phyloP scores from a whole-genome alignment of 164 flowering plant genomes.

The Nymphaea colorata region DNA sequence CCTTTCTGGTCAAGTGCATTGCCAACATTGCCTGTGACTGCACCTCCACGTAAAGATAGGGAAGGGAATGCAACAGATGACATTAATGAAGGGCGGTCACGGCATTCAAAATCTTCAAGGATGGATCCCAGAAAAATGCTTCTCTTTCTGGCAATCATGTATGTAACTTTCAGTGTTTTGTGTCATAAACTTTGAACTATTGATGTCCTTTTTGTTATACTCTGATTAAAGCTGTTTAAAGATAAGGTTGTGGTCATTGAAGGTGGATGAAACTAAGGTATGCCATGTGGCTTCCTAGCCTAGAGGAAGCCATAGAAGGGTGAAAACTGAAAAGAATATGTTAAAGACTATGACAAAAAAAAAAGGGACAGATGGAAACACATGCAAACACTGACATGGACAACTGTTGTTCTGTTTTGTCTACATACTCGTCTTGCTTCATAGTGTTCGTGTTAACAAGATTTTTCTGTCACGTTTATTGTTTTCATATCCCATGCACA shows the following conservation, averaged over 20 bases:
- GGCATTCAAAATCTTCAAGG: conserved; percentile 73
- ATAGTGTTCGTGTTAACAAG: not conserved
- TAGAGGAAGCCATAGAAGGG: too few species aligned
- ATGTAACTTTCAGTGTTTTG: conserved; percentile 7
- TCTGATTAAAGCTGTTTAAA: too few species aligned
- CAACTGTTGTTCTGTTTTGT: too few species aligned
- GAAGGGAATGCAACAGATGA: conserved; percentile 40
- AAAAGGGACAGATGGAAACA: too few species aligned
- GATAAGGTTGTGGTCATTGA: too few species aligned
- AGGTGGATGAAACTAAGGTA: too few species aligned
- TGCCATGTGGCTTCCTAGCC: too few species aligned
- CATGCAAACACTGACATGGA: too few species aligned
- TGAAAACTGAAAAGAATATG: too few species aligned
- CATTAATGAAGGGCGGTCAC: conserved; percentile 49
- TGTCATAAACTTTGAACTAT: not conserved
- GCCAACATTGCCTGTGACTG: conserved; percentile 94
- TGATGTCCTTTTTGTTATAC: too few species aligned
- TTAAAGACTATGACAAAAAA: too few species aligned
- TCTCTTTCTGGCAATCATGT: conserved; percentile 88
- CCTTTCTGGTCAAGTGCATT: conserved; percentile 97
- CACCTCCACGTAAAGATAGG: conserved; percentile 76
- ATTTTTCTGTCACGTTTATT: not conserved
- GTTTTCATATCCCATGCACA: not conserved
- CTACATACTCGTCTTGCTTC: not conserved
- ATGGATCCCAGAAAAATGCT: conserved; percentile 96